Conservation (phyloP, 495 filamentous ascomycete species). For the Aspergillus hancockii region DNA sequence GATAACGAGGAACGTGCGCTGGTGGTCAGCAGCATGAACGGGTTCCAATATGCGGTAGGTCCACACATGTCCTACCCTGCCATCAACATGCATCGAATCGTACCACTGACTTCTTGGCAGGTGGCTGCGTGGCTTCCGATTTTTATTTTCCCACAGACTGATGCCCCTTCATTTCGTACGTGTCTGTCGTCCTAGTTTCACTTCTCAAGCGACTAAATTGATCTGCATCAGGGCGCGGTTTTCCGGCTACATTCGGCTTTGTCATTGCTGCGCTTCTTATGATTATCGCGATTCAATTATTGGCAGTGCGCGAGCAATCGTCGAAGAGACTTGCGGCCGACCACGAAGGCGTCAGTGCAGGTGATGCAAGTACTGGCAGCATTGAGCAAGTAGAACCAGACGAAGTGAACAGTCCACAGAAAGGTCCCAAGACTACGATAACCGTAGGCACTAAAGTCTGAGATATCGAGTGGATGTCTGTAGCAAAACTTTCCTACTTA, state of each 20-base stretch:
- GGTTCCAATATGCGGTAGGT: conserved; percentile 24
- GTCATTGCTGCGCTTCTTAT: conserved; percentile 1
- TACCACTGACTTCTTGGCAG: not conserved
- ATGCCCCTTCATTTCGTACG: too few species aligned
- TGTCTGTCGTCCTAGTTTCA: not conserved
- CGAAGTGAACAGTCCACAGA: too few species aligned
- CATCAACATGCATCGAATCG: not conserved
- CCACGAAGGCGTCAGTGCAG: too few species aligned
- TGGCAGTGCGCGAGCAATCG: not conserved
- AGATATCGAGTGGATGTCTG: too few species aligned
- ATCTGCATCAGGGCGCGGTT: not conserved
- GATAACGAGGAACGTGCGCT: conserved; percentile 27
- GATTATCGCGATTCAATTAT: not conserved
- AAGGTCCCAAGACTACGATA: too few species aligned
- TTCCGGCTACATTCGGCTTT: not conserved
- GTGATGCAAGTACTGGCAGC: too few species aligned
- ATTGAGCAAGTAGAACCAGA: too few species aligned
- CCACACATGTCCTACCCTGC: not conserved
- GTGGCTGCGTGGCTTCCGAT: conserved; percentile 31
- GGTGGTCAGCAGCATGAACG: conserved; percentile 26
- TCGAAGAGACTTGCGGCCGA: not conserved
- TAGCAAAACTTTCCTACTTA: too few species aligned
- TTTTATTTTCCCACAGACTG: conserved; percentile 29
- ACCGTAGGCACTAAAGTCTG: too few species aligned
- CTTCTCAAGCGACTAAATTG: not conserved